Evolutionary conservation across 2,329 filamentous ascomycete species (phyloP), one percentile per base, ranked within the genome.

Genomic region (Venturia pyrina): DNA sequence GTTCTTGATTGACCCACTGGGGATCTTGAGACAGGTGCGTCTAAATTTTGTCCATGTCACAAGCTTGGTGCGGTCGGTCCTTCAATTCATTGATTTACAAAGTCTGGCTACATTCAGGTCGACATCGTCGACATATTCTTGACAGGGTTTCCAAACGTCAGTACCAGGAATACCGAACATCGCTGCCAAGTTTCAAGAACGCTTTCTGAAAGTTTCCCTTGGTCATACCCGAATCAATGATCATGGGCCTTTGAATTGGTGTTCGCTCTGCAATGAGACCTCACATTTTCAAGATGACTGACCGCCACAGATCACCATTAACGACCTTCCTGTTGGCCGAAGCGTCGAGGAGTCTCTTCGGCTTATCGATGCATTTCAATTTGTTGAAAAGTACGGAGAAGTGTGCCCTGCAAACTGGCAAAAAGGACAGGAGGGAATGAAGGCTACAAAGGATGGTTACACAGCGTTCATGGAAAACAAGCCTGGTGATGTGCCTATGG

Each of bases 1-100:
- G 59, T 88, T 88, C 78, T 81, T 88, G 76, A 87, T 88, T 71
- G 86, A 88, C 73, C 85, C 85, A 67, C 82, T 83, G 74, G 85
- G 85, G 65, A 75, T 81, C 37, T 78, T 88, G 34, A 77, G 85
- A 68, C 70, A 85, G 79, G 85, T 87, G 74, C 87, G 85, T 68
- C 79, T 87, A 21, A 11, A 48, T 15, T 34, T 17, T 34, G 10
- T 56, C 24, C 32, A 15, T 56, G 11, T 32, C 24, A 32, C 50
- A 10, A 56, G n/a, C 10, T 28, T n/a, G 11, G 28, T 2, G 21
- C 46, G 21, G 24, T 34, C 50, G 50, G 24, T 19, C 6, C 1
- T 34, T 34, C 8, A 32, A 15, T 5, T 7, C 11, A 34, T 34
- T 34, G 21, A 40, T 40, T 40, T 11, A 40, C 28, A 40, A 8